Evolutionary conservation across 83 land plant species (phyloP).

Genomic region (Picea abies): DNA sequence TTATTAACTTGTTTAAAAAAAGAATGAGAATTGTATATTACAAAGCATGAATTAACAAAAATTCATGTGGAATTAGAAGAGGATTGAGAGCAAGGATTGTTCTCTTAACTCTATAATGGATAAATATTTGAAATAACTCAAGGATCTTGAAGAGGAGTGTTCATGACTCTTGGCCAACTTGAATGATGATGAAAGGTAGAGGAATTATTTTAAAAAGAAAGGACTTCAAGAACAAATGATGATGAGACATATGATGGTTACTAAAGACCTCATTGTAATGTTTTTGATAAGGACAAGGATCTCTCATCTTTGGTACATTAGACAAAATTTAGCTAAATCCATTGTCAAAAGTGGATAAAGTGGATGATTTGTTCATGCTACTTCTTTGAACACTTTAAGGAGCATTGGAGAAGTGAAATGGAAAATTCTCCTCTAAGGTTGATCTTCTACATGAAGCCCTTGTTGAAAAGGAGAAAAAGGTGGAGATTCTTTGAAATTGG

Average conservation of each 20-base stretch:
- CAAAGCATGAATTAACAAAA: slow-evolving; percentile 6
- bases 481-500: background rate
- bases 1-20: background rate
- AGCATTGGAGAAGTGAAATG: slow-evolving; percentile 13
- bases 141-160: background rate
- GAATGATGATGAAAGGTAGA: background rate
- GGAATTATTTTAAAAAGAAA: background rate
- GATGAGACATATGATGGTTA: background rate
- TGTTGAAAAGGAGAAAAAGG: slow-evolving; percentile 11
- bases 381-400: slow-evolving; percentile 2
- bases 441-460: slow-evolving; percentile 2
- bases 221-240: slow-evolving; percentile 16
- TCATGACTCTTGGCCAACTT: background rate
- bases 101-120: slow-evolving; percentile 9
- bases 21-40: background rate
- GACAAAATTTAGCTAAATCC: background rate
- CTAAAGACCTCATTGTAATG: background rate
- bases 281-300: slow-evolving; percentile 11
- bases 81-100: background rate
- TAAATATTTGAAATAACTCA: background rate
- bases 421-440: slow-evolving; percentile 1
- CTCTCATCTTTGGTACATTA: background rate
- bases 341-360: background rate
- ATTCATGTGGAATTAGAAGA: slow-evolving; percentile 22
- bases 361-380: background rate